These are phyloP conservation scores for Triticum monococcum DNA, from an alignment of 176 grass and related monocot genomes.

Conservation along the genomic window DNA sequence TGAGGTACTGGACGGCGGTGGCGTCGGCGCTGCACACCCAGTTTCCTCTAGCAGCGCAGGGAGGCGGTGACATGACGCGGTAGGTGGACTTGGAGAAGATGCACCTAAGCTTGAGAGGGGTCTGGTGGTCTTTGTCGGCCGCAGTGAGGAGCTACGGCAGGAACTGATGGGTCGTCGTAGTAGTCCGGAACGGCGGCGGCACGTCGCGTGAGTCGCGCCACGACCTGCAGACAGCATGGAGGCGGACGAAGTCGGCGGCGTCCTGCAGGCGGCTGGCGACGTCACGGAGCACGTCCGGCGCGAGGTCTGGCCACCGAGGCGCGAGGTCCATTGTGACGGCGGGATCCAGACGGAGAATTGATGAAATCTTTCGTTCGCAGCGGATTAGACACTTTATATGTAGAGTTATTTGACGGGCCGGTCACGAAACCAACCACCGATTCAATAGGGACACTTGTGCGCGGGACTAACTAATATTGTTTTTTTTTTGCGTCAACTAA, in stretches of 20 bases:
- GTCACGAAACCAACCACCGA: too few relatives aligned
- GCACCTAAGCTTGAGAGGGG: not conserved
- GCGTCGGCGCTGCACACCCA: not conserved
- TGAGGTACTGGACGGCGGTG: not conserved
- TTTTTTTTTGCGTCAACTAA: too few relatives aligned
- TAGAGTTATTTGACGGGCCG: too few relatives aligned
- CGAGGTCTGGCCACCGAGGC: not conserved
- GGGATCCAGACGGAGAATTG: too few relatives aligned
- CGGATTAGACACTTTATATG: too few relatives aligned
- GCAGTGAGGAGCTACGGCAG: not conserved
- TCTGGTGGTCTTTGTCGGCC: not conserved
- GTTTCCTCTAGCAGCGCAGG: not conserved
- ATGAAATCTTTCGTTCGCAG: too few relatives aligned
- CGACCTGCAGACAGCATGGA: too few relatives aligned
- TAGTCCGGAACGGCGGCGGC: not conserved
- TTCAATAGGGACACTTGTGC: too few relatives aligned
- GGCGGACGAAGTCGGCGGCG: not conserved
- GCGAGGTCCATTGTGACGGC: not conserved
- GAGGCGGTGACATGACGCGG: not conserved
- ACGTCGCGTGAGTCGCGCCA: not conserved
- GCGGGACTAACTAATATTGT: too few relatives aligned
- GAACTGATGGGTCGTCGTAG: not conserved
- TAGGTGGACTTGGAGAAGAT: not conserved
- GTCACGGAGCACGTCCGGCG: not conserved
- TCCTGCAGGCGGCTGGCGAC: not conserved